Evolutionary conservation across 192 early-diverging fungal genomes (phyloP).

Genomic region (Umbelopsis ramanniana): DNA sequence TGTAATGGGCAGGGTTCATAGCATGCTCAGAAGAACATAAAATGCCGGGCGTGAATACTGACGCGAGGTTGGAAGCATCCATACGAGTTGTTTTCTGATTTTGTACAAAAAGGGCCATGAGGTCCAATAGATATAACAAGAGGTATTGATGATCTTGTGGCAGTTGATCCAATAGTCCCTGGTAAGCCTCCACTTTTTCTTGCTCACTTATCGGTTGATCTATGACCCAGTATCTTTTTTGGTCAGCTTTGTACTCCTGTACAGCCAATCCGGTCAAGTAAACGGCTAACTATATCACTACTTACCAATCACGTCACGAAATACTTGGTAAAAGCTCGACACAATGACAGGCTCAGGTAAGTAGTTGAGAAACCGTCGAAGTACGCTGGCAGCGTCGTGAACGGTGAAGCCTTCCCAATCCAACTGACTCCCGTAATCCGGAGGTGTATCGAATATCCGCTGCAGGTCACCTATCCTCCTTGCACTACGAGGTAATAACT

Average conservation of each 20-base stretch:
- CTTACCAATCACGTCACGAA: slow-evolving; percentile 64
- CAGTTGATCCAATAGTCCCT: slow-evolving; percentile 56
- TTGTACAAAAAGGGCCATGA: slow-evolving; percentile 57
- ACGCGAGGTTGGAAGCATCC: slow-evolving; percentile 73
- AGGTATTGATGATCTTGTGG: slow-evolving; percentile 63
- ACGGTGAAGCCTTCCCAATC: slow-evolving; percentile 73
- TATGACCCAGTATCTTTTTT: slow-evolving; percentile 16
- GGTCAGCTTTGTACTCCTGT: slow-evolving; percentile 12
- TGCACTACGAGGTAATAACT: slow-evolving; percentile 50
- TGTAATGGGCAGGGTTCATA: slow-evolving; percentile 75
- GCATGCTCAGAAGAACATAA: slow-evolving; percentile 70
- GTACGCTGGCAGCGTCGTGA: slow-evolving; percentile 78
- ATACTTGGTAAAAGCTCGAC: slow-evolving; percentile 62
- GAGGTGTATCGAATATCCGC: slow-evolving; percentile 65
- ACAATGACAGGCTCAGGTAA: slow-evolving; percentile 76
- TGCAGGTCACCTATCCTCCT: slow-evolving; percentile 74
- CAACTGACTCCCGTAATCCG: slow-evolving; percentile 64
- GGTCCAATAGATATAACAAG: slow-evolving; percentile 70
- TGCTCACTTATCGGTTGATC: slow-evolving; percentile 25
- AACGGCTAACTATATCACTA: neutral
- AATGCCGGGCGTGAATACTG: slow-evolving; percentile 75
- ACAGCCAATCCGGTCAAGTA: neutral
- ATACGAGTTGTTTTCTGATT: slow-evolving; percentile 64
- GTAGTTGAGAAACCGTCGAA: slow-evolving; percentile 73
- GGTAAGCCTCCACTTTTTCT: slow-evolving; percentile 50